These are phyloP conservation scores for Rubus idaeus DNA, from an alignment of 306 rosid species.

Conservation along the genomic window DNA sequence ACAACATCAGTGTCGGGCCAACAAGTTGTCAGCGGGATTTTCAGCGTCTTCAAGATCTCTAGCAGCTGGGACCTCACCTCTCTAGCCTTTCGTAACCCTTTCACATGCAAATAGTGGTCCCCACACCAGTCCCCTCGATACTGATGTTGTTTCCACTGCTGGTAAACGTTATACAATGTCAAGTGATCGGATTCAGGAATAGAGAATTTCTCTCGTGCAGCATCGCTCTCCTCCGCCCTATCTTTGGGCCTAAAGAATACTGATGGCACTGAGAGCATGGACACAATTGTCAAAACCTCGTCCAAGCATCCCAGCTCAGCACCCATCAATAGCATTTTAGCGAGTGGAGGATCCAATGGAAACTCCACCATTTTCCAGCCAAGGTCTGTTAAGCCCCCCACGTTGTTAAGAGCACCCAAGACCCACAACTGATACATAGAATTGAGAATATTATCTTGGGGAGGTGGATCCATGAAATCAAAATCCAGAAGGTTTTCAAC, in stretches of 20 bases:
- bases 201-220: conserved; percentile 90
- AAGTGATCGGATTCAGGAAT: conserved; percentile 94
- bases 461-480: conserved; percentile 99
- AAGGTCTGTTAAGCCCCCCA: conserved; percentile 80
- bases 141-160: conserved; percentile 96
- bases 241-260: conserved; percentile 97
- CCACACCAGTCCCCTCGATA: conserved; percentile 98
- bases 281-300: conserved; percentile 89
- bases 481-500: conserved; percentile 92
- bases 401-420: conserved; percentile 93
- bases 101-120: conserved; percentile 88
- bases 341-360: conserved; percentile 95
- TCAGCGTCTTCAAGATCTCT: conserved; percentile 84
- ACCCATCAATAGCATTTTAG: conserved; percentile 97
- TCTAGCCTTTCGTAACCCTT: conserved; percentile 89
- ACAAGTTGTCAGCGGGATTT: conserved; percentile 69
- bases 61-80: conserved; percentile 93
- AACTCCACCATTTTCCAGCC: conserved; percentile 99
- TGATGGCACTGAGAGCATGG: conserved; percentile 98
- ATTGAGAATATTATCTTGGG: conserved; percentile 94
- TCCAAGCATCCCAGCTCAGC: conserved; percentile 73
- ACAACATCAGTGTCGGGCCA: conserved; percentile 89
- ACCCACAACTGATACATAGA: conserved; percentile 99
- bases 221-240: conserved; percentile 95
- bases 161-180: conserved; percentile 87